Evolutionary conservation across 192 early-diverging fungal species (phyloP).

Genomic region (Mortierella hygrophila): DNA sequence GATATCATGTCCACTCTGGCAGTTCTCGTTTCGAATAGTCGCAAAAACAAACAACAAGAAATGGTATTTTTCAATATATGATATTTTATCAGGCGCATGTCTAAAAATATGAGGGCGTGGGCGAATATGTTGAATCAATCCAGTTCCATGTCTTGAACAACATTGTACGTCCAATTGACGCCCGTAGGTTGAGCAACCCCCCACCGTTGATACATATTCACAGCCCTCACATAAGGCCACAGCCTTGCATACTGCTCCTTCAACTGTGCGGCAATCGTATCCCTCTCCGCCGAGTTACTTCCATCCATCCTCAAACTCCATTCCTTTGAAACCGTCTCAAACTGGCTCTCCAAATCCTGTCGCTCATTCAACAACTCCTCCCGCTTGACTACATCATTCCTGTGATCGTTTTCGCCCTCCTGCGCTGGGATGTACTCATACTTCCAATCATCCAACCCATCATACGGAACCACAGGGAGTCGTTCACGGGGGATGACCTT

Average conservation of each 20-base stretch:
- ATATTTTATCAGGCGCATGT: too few species aligned
- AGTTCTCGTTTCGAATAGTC: constrained; percentile 42
- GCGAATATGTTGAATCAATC: background rate
- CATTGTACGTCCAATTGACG: constrained; percentile 16
- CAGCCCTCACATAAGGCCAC: constrained; percentile 57
- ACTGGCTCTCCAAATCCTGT: constrained; percentile 29
- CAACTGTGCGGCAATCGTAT: constrained; percentile 43
- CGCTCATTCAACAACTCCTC: constrained; percentile 31
- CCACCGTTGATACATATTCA: constrained; percentile 40
- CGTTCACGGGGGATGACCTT: constrained; percentile 71
- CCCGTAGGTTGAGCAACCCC: constrained; percentile 16
- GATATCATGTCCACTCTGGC: constrained; percentile 66
- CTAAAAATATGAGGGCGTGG: too few species aligned
- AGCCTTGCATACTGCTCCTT: constrained; percentile 48
- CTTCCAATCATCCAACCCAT: constrained; percentile 69
- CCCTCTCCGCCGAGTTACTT: constrained; percentile 41
- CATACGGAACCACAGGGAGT: constrained; percentile 72
- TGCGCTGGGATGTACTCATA: constrained; percentile 63
- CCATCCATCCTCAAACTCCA: constrained; percentile 58
- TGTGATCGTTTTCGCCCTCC: constrained; percentile 48
- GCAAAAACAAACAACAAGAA: background rate
- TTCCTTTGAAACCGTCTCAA: constrained; percentile 56
- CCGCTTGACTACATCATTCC: constrained; percentile 55
- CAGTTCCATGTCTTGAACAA: background rate
- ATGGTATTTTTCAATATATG: too few species aligned